Percentiles rank a stretch among this genome's conserved stretches.
Evolutionary conservation across 176 grass and related monocot species (phyloP).

Genomic region (Musa troglodytarum): DNA sequence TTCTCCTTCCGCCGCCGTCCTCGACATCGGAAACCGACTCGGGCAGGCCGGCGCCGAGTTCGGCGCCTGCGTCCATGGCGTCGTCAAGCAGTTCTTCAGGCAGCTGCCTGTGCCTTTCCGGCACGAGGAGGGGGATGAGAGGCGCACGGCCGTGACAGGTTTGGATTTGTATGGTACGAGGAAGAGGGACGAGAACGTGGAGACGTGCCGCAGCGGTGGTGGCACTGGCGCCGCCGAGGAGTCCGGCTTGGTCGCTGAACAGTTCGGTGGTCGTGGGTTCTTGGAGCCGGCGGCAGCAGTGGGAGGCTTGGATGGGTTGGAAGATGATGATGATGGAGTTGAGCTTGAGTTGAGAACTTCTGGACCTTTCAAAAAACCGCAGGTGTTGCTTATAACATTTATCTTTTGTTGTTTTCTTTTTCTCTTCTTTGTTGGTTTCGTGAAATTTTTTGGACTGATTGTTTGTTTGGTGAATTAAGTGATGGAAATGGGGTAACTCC

Average conservation of each 20-base stretch:
- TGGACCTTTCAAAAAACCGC: conserved; percentile 32
- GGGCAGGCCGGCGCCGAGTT: conserved; percentile 74
- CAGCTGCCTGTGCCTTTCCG: conserved; percentile 47
- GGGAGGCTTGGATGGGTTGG: conserved; percentile 14
- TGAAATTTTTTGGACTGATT: neutral
- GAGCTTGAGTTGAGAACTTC: conserved; percentile 33
- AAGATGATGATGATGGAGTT: conserved; percentile 46
- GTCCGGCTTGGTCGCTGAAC: conserved; percentile 21
- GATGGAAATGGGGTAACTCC: too few species aligned
- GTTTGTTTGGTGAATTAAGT: neutral
- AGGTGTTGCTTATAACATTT: conserved; percentile 28
- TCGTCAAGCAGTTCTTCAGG: conserved; percentile 60
- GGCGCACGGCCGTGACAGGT: conserved; percentile 2
- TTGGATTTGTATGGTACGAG: neutral
- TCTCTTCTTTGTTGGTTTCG: neutral
- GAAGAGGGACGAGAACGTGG: conserved; percentile 24
- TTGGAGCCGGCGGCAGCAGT: neutral
- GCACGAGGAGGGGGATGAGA: conserved; percentile 31
- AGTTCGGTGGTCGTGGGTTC: conserved; percentile 8
- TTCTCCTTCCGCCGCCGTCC: conserved; percentile 37
- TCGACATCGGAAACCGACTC: conserved; percentile 65
- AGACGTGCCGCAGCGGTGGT: neutral
- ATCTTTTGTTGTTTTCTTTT: neutral
- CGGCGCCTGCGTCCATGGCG: conserved; percentile 51
- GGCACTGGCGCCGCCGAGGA: neutral